These are phyloP conservation scores for Acanthamoeba lenticulata DNA, from an alignment of 208 protist species.

Conservation along the genomic window DNA sequence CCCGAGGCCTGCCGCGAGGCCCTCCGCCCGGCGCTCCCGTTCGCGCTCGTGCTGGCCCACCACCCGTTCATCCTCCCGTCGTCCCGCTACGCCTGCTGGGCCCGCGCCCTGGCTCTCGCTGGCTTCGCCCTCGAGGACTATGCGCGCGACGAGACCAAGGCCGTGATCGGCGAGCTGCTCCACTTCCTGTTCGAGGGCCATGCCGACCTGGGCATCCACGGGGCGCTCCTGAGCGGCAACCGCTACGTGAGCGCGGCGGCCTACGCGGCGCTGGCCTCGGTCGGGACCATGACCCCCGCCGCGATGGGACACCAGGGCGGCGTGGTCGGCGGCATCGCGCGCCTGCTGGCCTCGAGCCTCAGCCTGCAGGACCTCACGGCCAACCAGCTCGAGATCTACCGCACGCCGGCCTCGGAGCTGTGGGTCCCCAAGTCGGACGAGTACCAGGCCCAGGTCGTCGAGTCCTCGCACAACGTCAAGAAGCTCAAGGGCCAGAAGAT, in stretches of 20 bases:
- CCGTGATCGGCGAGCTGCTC: not conserved
- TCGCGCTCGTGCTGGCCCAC: not conserved
- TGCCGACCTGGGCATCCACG: conserved; percentile 1
- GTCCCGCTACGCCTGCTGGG: conserved; percentile 9
- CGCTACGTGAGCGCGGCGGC: not conserved
- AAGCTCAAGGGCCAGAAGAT: conserved; percentile 54
- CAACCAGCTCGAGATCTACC: conserved; percentile 53
- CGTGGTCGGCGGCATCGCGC: not conserved
- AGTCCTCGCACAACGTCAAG: conserved; percentile 25
- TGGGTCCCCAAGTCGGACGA: conserved; percentile 54
- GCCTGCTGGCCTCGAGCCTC: not conserved
- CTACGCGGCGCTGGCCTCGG: not conserved
- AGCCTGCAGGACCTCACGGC: conserved; percentile 21
- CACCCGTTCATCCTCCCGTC: conserved; percentile 45
- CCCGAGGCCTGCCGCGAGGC: not conserved
- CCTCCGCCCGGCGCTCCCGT: not conserved
- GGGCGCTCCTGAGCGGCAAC: conserved; percentile 41
- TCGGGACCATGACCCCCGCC: not conserved
- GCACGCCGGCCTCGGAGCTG: not conserved
- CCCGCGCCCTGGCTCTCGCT: not conserved
- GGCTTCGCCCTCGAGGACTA: conserved; percentile 1
- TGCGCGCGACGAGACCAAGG: not conserved
- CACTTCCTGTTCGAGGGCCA: conserved; percentile 40
- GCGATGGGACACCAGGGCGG: not conserved
- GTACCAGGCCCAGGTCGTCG: conserved; percentile 34